Evolutionary conservation across 2,329 filamentous ascomycete species (phyloP).

Genomic region (Epicoccum sorghinum): DNA sequence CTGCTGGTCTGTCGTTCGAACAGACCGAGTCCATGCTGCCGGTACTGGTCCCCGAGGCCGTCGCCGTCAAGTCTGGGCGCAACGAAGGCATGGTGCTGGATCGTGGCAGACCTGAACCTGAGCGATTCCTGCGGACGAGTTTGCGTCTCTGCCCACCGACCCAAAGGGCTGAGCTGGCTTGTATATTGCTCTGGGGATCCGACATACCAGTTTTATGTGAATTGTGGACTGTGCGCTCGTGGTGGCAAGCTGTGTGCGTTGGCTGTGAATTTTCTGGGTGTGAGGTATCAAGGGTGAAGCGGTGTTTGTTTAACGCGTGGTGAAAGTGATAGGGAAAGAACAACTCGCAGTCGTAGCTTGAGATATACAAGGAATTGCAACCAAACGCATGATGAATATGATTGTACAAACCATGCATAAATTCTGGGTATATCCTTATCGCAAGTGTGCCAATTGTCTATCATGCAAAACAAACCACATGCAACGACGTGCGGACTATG

Average conservation of each 20-base stretch:
- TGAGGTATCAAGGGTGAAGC: not conserved
- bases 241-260: not conserved
- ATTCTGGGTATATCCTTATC: constrained; percentile 18
- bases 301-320: not conserved
- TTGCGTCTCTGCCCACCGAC: constrained; percentile 28
- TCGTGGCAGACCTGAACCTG: constrained; percentile 15
- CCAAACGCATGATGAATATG: too few species aligned
- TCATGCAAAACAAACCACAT: constrained; percentile 14
- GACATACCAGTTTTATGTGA: constrained; percentile 1
- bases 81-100: constrained; percentile 25
- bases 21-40: not conserved
- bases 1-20: constrained; percentile 5
- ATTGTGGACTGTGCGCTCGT: constrained; percentile 1
- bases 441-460: constrained; percentile 1
- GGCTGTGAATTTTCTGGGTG: too few species aligned
- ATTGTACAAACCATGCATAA: constrained; percentile 14
- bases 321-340: constrained; percentile 11
- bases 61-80: constrained; percentile 4
- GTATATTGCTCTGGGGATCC: constrained; percentile 5
- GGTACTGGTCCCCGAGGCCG: constrained; percentile 8
- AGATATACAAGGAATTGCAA: not conserved
- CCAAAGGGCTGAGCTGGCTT: constrained; percentile 11
- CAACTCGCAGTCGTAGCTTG: not conserved
- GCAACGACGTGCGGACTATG: constrained; percentile 11
- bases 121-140: constrained; percentile 22